Base-by-base conservation (phyloP, 1,284 basidiomycete genomes). In the Malassezia caprae region DNA sequence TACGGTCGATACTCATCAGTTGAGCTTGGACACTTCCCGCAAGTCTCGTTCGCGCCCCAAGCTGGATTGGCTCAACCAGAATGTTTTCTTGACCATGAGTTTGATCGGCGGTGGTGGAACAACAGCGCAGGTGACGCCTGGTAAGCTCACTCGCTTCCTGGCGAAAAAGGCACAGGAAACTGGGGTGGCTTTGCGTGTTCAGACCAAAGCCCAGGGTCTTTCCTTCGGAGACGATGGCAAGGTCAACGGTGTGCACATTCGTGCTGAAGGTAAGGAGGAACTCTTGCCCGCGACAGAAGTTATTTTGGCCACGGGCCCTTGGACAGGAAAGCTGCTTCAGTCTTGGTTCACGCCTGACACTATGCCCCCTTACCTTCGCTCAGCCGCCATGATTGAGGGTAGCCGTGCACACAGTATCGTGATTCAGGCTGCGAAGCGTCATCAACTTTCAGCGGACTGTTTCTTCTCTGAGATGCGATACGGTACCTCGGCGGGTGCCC, bases 121-220 rank as follows among this genome's bases (percentile, higher is more conserved):
- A 15, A 88, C 86, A 0, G 86, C 86, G 0, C 87, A 89, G 73
- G 86, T 89, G 1, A 85, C 88, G 58, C 88, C 88, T 0, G 83
- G 83, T 63, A 78, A 81, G 5, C 86, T 94, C 74, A 88, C 88
- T 0, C 81, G 80, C 15, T 83, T 82, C 67, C 84, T 94, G 78
- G 80, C 85, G 61, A 79, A 82, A 7, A 78, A 85, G 26, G 61
- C 44, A 39, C 64, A 48, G 56, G 65, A 43, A 51, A 77, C 66
- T 17, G 78, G 78, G n/a, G 78, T 80, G 13, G 68, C 75, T 34
- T 65, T 74, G 62, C 77, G 75, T 59, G 66, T 69, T 34, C 73
- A 54, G 48, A 64, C 74, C 6, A 66, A 65, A 6, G 77, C 68
- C 2, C 64, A 52, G 2, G 49, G 59, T 0, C 42, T 69, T 28